These are phyloP conservation scores for Xylaria multiplex DNA, from an alignment of 2,329 filamentous ascomycete genomes.

Conservation along the genomic window DNA sequence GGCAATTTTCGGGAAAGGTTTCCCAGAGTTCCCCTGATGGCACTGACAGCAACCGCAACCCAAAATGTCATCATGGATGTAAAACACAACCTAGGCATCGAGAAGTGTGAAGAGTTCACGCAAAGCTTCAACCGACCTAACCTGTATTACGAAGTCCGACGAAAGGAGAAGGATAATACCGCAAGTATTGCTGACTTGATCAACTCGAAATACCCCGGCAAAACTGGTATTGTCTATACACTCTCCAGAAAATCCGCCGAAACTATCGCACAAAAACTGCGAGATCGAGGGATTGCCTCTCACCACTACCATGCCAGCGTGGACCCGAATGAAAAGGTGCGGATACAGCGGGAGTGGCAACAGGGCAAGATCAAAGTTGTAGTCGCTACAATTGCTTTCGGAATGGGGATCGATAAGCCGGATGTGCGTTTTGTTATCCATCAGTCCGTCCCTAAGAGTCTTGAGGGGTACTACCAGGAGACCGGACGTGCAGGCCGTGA, in stretches of 20 bases:
- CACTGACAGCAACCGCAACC: slow-evolving; percentile 93
- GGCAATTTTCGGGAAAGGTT: slow-evolving; percentile 78
- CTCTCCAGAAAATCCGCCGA: slow-evolving; percentile 87
- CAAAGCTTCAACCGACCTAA: slow-evolving; percentile 99
- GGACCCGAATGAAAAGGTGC: slow-evolving; percentile 71
- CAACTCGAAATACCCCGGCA: slow-evolving; percentile 71
- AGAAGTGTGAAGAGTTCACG: slow-evolving; percentile 79
- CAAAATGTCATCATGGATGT: slow-evolving; percentile 92
- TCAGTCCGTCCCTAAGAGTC: slow-evolving; percentile 88
- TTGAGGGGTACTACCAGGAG: slow-evolving; percentile 98
- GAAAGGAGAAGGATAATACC: slow-evolving; percentile 71
- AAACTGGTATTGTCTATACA: slow-evolving; percentile 94
- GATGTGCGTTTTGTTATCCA: slow-evolving; percentile 98
- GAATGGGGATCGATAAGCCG: slow-evolving; percentile 99
- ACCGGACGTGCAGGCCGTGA: slow-evolving; percentile 95
- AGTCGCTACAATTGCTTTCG: slow-evolving; percentile 97
- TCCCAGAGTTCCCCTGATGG: slow-evolving; percentile 87
- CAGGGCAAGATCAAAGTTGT: slow-evolving; percentile 82
- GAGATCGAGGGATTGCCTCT: slow-evolving; percentile 73
- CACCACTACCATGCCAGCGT: slow-evolving; percentile 89
- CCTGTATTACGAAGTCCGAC: slow-evolving; percentile 83
- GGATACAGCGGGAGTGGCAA: slow-evolving; percentile 86
- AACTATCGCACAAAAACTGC: slow-evolving; percentile 76
- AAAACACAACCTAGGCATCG: slow-evolving; percentile 88
- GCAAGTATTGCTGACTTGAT: slow-evolving; percentile 73